These are phyloP conservation scores for Perkinsus olseni DNA, from an alignment of 169 alveolate genomes.

Conservation along the genomic window DNA sequence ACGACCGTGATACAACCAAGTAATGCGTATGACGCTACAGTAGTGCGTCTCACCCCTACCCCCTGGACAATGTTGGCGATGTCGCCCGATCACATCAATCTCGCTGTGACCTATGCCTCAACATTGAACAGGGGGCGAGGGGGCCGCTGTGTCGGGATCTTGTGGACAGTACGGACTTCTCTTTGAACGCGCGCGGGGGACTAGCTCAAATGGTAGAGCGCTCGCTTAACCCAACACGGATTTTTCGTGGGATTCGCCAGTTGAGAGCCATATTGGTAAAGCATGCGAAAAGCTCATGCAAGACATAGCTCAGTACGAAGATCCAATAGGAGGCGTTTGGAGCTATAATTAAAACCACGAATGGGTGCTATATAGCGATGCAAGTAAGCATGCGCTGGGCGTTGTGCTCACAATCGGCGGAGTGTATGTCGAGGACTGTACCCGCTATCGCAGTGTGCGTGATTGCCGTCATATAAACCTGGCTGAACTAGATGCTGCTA, in stretches of 20 bases:
- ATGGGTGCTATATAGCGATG: background rate
- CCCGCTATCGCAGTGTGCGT: background rate
- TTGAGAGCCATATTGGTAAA: background rate
- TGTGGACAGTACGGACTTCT: no score
- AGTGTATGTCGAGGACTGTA: background rate
- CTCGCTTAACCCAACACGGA: constrained; percentile 97
- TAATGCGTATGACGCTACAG: no score
- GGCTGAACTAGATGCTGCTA: background rate
- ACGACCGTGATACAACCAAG: no score
- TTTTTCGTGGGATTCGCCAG: background rate
- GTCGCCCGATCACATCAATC: no score
- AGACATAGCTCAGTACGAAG: background rate
- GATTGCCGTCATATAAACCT: background rate
- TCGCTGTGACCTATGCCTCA: no score
- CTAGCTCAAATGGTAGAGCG: constrained; percentile 99
- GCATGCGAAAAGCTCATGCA: background rate
- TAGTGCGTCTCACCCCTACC: no score
- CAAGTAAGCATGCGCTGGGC: background rate
- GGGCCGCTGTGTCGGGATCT: no score
- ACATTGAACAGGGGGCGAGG: no score
- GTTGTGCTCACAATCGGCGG: background rate
- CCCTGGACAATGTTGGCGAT: no score
- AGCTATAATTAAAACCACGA: background rate
- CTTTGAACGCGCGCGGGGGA: no score
- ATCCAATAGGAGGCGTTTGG: background rate